These are phyloP conservation scores for Maudiozyma pseudohumilis DNA, from an alignment of 805 yeast species.

Conservation along the genomic window DNA sequence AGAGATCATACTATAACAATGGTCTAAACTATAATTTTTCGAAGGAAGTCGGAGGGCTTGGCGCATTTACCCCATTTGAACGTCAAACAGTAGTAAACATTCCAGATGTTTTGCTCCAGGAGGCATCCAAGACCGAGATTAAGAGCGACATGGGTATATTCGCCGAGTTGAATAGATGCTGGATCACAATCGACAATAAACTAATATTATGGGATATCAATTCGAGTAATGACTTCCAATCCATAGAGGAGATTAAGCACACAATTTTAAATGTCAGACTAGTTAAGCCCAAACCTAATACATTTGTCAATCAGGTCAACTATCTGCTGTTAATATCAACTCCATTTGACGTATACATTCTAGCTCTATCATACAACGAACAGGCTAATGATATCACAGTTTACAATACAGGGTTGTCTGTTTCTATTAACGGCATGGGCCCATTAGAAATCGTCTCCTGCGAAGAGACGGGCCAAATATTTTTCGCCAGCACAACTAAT, in stretches of 20 bases:
- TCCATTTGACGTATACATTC: constrained; percentile 63
- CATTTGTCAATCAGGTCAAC: constrained; percentile 70
- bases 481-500: constrained; percentile 73
- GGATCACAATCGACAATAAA: constrained; percentile 78
- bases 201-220: constrained; percentile 75
- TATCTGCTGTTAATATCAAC: constrained; percentile 71
- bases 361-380: constrained; percentile 52
- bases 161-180: constrained; percentile 68
- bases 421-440: constrained; percentile 68
- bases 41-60: constrained; percentile 35
- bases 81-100: constrained; percentile 56
- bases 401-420: constrained; percentile 73
- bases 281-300: constrained; percentile 71
- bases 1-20: constrained; percentile 38
- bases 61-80: constrained; percentile 65
- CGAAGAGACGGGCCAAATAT: constrained; percentile 64
- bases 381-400: constrained; percentile 46
- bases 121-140: constrained; percentile 55
- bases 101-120: constrained; percentile 73
- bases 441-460: constrained; percentile 53
- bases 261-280: constrained; percentile 67
- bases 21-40: constrained; percentile 62
- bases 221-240: constrained; percentile 55
- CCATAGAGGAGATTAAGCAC: constrained; percentile 74
- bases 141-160: constrained; percentile 75